These are phyloP conservation scores for Coprinopsis cinerea DNA, from an alignment of 768 basidiomycete genomes.

Conservation along the genomic window DNA sequence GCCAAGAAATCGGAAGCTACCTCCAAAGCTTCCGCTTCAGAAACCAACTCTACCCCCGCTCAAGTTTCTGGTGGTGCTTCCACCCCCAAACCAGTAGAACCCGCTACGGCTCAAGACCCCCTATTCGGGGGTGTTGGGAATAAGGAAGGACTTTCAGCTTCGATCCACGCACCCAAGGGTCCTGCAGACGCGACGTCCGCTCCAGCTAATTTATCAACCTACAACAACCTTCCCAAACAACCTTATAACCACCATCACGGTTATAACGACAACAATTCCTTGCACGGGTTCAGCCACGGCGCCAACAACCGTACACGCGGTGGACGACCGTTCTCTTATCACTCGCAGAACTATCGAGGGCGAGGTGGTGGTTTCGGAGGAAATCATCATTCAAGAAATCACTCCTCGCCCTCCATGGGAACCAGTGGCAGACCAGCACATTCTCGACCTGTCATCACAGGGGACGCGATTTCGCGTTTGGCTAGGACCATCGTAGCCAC, in stretches of 20 bases:
- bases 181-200: constrained; percentile 35
- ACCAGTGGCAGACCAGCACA: constrained; percentile 21
- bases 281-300: neutral
- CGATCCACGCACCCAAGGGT: constrained; percentile 50
- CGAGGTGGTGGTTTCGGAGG: neutral
- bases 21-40: neutral
- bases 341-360: neutral
- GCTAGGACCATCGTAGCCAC: constrained; percentile 52
- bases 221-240: constrained; percentile 3
- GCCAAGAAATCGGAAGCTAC: constrained; percentile 17
- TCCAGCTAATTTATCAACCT: constrained; percentile 28
- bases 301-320: too few species aligned
- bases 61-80: too few species aligned
- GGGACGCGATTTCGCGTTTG: constrained; percentile 61
- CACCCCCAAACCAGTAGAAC: too few species aligned
- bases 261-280: constrained; percentile 12
- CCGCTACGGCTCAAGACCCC: constrained; percentile 19
- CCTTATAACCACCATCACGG: constrained; percentile 3
- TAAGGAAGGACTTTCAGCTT: constrained; percentile 31
- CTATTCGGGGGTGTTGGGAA: constrained; percentile 7
- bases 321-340: constrained; percentile 1
- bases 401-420: constrained; percentile 55
- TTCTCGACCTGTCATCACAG: constrained; percentile 66
- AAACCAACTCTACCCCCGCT: neutral
- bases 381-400: constrained; percentile 50